phyloP scores from a whole-genome alignment of 1,284 basidiomycete species.

The Tylopilus orsonianus region DNA sequence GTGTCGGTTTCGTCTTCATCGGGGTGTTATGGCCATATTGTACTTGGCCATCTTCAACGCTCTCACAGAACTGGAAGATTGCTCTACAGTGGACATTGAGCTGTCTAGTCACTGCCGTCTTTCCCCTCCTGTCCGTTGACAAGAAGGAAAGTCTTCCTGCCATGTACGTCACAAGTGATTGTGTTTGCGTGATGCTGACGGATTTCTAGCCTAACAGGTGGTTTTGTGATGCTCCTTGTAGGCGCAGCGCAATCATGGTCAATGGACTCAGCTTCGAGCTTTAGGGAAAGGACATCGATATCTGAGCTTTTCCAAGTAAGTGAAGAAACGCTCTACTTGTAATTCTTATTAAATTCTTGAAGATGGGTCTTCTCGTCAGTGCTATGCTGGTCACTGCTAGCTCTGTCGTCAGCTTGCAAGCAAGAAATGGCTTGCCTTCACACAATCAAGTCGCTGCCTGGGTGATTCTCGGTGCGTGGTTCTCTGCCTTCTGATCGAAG shows the following conservation, averaged over 20 bases:
- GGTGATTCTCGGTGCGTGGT: constrained; percentile 58
- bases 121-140: constrained; percentile 74
- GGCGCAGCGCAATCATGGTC: constrained; percentile 18
- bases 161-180: constrained; percentile 49
- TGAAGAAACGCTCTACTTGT: neutral
- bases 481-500: neutral
- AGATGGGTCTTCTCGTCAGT: constrained; percentile 44
- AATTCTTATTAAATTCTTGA: neutral
- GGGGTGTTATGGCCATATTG: constrained; percentile 69
- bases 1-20: constrained; percentile 61
- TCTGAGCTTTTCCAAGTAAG: constrained; percentile 41
- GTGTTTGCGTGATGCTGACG: constrained; percentile 14
- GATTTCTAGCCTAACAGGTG: constrained; percentile 31
- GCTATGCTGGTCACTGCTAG: constrained; percentile 54
- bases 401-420: constrained; percentile 61
- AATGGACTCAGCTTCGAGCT: neutral
- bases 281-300: neutral
- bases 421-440: constrained; percentile 67
- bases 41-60: constrained; percentile 42
- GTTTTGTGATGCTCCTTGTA: constrained; percentile 26
- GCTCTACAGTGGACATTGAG: constrained; percentile 48
- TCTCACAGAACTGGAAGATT: constrained; percentile 33
- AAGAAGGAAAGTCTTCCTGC: constrained; percentile 64
- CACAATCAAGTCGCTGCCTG: constrained; percentile 67
- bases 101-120: constrained; percentile 61